Base-by-base conservation (phyloP, 371 early-diverging fungal genomes). In the Smittium mucronatum region DNA sequence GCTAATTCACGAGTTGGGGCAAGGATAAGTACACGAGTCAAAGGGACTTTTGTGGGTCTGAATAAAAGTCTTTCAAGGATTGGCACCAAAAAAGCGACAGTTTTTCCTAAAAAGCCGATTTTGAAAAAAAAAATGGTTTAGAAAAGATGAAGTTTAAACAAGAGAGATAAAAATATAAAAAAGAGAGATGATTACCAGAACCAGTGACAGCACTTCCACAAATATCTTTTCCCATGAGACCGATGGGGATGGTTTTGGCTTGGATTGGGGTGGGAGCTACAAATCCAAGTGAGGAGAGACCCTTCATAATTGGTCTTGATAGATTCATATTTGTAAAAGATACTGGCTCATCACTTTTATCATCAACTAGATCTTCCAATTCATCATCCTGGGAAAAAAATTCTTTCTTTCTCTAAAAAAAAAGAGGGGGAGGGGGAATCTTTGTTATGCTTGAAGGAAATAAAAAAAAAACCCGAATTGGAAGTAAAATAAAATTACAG, bases 1-100 rank as follows among this genome's bases (percentile, higher is more conserved):
- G 94, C 97, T 78, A 99, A 85, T 79, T 99, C 99, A 82, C 99
- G 93, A 21, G 99, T 99, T n/a, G 99, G 99, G 63, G 95, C 95
- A 0, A 99, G 85, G 68, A 99, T 86, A 17, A 99, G 79, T 2
- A 98, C 99, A 58, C 99, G 90, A 0, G 92, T 92, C 0, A 87
- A 82, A 0, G 96, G 81, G 1, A 77, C 78, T 68, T 88, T 82
- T 66, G 89, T 86, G 34, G 95, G 93, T 36, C 94, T 86, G 76
- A 89, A 94, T 26, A 94, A 80, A 26, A 98, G 84, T 75, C 97
- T 87, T 78, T 98, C 98, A 67, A 99, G 77, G 35, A 97, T 91
- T 17, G 99, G 99, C 0, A 99, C 89, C 68, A 98, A 78, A 81
- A 99, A 99, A 0, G 99, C 98, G 1, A 95, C 87, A 0, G 99